Evolutionary conservation across 139 green algal genomes (phyloP).

Genomic region (Nannochloris sp.): DNA sequence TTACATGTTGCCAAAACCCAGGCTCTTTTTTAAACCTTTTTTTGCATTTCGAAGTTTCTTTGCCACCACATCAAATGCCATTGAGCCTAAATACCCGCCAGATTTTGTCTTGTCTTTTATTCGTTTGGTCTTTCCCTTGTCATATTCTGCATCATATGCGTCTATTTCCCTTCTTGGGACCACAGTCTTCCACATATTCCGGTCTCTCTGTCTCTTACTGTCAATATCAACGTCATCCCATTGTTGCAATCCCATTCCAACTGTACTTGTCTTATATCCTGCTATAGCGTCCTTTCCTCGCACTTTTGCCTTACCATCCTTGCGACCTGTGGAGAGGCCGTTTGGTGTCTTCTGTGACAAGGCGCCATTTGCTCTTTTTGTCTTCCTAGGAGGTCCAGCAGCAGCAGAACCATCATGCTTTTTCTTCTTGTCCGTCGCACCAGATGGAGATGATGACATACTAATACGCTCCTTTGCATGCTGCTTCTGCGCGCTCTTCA

Average conservation of each 20-base stretch:
- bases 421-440: too few species aligned
- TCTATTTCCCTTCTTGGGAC: not conserved
- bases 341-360: too few species aligned
- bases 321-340: too few species aligned
- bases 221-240: slow-evolving; percentile 14
- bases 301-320: too few species aligned
- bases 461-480: too few species aligned
- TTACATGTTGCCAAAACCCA: too few species aligned
- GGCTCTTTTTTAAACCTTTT: too few species aligned
- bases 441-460: too few species aligned
- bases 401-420: too few species aligned
- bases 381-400: too few species aligned
- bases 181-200: not conserved
- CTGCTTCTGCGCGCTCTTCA: too few species aligned
- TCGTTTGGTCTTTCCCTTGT: slow-evolving; percentile 36
- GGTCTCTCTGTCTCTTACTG: not conserved
- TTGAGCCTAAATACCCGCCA: not conserved
- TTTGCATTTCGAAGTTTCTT: not conserved
- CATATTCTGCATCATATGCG: slow-evolving; percentile 43
- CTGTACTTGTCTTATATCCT: not conserved
- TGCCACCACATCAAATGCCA: not conserved
- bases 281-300: not conserved
- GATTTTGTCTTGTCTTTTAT: slow-evolving; percentile 16
- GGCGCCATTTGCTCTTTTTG: too few species aligned
- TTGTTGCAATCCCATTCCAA: not conserved